These are phyloP conservation scores for Chaetomiaceae sp. DNA, from an alignment of 2,329 filamentous ascomycete species.

Conservation along the genomic window DNA sequence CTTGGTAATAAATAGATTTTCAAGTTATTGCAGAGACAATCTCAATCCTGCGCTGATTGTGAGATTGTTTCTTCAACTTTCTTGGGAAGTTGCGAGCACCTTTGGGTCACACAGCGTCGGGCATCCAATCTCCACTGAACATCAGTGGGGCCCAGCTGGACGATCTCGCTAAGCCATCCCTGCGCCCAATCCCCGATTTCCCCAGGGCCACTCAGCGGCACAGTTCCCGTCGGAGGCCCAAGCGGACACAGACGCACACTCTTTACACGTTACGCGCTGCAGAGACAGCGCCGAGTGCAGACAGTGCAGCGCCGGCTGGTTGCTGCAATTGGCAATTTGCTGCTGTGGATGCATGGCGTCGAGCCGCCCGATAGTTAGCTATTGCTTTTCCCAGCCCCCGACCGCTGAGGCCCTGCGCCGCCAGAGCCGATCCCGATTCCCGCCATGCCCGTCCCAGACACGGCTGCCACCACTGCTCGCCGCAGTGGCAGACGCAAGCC, in stretches of 20 bases:
- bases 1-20: too few species aligned
- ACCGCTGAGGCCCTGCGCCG: background rate
- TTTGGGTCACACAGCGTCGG: background rate
- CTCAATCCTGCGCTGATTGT: too few species aligned
- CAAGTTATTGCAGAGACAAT: too few species aligned
- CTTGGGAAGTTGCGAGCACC: background rate
- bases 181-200: constrained; percentile 7
- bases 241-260: constrained; percentile 15
- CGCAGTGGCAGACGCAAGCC: constrained; percentile 22
- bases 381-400: constrained; percentile 14
- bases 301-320: constrained; percentile 2
- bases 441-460: constrained; percentile 17
- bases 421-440: constrained; percentile 6
- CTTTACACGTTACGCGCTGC: constrained; percentile 16
- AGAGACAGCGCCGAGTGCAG: background rate
- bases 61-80: background rate
- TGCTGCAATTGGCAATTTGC: constrained; percentile 1
- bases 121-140: constrained; percentile 1
- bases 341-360: constrained; percentile 13
- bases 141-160: constrained; percentile 8
- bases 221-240: constrained; percentile 1
- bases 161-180: constrained; percentile 11
- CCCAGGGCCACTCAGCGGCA: background rate
- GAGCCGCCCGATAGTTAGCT: background rate
- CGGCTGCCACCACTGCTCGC: constrained; percentile 9